A percentile compares a stretch with the other conserved stretches of the same genome.
These are phyloP conservation scores for Eucalyptus brandiana DNA, from an alignment of 345 rosid genomes.

Conservation along the genomic window DNA sequence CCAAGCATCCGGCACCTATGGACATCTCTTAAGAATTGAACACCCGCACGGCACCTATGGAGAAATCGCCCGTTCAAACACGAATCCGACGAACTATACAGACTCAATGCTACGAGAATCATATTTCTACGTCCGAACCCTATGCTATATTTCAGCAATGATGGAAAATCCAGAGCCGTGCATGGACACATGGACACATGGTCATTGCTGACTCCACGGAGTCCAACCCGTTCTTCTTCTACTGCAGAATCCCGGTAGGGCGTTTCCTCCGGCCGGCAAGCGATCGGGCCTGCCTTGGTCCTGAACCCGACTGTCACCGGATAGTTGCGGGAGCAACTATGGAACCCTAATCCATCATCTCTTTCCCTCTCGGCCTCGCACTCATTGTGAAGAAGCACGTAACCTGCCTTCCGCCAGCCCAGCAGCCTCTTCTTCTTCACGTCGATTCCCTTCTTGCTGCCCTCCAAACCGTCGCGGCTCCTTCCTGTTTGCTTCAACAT, in stretches of 20 bases:
- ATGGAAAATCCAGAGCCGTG: background rate
- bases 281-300: background rate
- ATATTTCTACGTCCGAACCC: background rate
- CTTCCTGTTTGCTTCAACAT: background rate
- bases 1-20: too few relatives aligned
- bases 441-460: background rate
- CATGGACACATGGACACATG: background rate
- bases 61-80: background rate
- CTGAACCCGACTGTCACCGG: background rate
- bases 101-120: background rate
- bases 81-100: background rate
- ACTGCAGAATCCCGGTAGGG: fast-evolving
- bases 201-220: background rate
- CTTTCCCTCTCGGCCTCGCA: background rate
- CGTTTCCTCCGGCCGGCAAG: background rate
- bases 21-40: too few relatives aligned
- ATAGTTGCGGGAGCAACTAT: background rate
- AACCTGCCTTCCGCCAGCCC: background rate
- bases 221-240: background rate
- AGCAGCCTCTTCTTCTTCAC: background rate
- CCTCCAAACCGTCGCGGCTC: background rate
- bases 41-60: fast-evolving
- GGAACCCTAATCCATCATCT: background rate
- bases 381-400: background rate
- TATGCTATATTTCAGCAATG: background rate